Evolutionary conservation across 441 rosid species (phyloP).

Genomic region (Flueggea neowawraea): DNA sequence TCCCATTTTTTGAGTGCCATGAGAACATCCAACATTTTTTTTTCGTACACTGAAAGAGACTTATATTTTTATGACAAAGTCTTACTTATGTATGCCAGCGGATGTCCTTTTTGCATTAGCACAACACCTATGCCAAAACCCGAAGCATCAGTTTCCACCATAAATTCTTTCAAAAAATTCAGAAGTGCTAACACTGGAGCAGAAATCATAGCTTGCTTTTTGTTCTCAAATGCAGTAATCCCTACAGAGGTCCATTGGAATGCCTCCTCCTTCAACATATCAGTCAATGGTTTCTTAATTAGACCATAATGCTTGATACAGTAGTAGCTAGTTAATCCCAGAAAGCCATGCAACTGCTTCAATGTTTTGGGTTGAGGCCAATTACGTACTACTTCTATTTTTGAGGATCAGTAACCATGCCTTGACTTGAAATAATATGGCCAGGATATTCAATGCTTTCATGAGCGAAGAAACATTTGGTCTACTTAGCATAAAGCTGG

Average conservation of each 20-base stretch:
- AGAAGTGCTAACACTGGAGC: background rate
- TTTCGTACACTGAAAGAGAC: background rate
- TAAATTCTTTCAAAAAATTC: background rate
- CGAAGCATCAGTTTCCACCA: background rate
- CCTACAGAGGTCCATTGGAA: background rate
- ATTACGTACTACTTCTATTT: background rate
- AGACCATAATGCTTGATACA: background rate
- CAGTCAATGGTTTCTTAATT: background rate
- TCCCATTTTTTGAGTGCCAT: background rate
- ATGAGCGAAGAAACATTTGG: background rate
- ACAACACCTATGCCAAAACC: background rate
- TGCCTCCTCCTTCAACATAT: background rate
- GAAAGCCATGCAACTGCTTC: background rate
- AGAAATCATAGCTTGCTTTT: background rate
- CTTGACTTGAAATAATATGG: background rate
- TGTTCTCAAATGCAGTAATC: background rate
- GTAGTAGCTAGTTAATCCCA: conserved; percentile 1
- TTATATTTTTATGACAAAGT: background rate
- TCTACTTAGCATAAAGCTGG: background rate
- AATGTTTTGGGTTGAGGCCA: background rate
- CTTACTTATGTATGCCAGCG: background rate
- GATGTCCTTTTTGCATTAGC: background rate
- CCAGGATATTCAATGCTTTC: background rate
- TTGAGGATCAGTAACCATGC: background rate
- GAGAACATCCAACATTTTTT: background rate